Percentiles rank a stretch among this genome's conserved stretches.
phyloP scores from a whole-genome alignment of 768 basidiomycete genomes.

The Auricularia sp. region DNA sequence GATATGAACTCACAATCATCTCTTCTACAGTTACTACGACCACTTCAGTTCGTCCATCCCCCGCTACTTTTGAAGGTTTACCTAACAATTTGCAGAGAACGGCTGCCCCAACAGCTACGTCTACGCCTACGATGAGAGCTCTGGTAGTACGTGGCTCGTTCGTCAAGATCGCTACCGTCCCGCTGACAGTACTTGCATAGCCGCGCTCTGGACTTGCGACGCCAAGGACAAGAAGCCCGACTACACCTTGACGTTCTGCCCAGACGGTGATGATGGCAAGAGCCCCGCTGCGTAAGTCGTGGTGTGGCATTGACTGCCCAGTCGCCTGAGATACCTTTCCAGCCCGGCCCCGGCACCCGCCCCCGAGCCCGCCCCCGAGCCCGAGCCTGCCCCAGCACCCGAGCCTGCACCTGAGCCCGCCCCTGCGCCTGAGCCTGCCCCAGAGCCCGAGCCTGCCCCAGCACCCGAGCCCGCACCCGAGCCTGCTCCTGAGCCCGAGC shows the following conservation, averaged over 20 bases:
- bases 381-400: background rate
- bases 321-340: no score
- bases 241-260: conserved; percentile 1
- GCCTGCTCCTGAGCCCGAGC: background rate
- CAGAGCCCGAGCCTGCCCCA: background rate
- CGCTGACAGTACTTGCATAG: background rate
- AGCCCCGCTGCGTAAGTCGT: background rate
- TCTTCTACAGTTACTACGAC: conserved; percentile 6
- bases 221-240: background rate
- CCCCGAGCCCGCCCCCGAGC: background rate
- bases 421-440: background rate
- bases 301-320: no score
- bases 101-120: conserved; percentile 6
- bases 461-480: background rate
- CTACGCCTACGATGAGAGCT: conserved; percentile 8
- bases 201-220: conserved; percentile 6
- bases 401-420: background rate
- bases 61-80: background rate
- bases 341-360: background rate
- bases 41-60: conserved; percentile 4
- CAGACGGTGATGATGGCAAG: background rate
- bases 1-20: no score
- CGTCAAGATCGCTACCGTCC: background rate
- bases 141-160: background rate
- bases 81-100: background rate